A percentile compares a stretch with the other conserved stretches of the same genome.
Conservation (phyloP, 2,329 filamentous ascomycete species). For the Colletotrichum godetiae region DNA sequence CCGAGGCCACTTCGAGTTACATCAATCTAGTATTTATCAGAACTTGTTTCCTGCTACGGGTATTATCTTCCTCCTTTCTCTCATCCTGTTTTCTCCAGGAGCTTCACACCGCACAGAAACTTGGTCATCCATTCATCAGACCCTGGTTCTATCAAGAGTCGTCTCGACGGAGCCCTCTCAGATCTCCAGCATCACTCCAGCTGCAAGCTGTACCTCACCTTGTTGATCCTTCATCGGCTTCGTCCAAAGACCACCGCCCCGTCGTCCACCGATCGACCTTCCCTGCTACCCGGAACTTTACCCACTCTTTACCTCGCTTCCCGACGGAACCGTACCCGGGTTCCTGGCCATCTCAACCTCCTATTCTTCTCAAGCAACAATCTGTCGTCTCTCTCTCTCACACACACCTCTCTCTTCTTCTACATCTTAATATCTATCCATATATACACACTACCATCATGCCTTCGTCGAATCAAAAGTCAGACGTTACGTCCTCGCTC, state of each 20-base stretch:
- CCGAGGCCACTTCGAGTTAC: slow-evolving; percentile 8
- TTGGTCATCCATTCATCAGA: neutral
- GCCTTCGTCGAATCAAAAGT: slow-evolving; percentile 38
- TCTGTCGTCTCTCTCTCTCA: neutral
- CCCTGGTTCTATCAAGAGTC: neutral
- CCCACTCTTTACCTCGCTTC: slow-evolving; percentile 24
- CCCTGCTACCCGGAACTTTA: slow-evolving; percentile 6
- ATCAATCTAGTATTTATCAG: neutral
- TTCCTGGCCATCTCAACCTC: neutral
- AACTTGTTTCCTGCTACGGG: slow-evolving; percentile 19
- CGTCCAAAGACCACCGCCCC: neutral
- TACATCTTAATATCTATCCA: neutral
- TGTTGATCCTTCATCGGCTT: slow-evolving; percentile 16
- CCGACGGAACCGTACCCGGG: slow-evolving; percentile 21
- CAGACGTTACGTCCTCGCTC: slow-evolving; percentile 44
- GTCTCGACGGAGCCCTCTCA: neutral
- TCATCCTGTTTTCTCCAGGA: neutral
- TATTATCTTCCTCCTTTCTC: neutral
- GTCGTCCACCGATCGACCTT: slow-evolving; percentile 11
- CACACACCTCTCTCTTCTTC: too few relatives aligned
- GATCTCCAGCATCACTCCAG: neutral
- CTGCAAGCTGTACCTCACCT: slow-evolving; percentile 20
- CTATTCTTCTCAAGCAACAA: slow-evolving; percentile 1
- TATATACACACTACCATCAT: slow-evolving; percentile 7
- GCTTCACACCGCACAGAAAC: neutral